These are phyloP conservation scores for Barnettozyma californica DNA, from an alignment of 805 yeast species.

Conservation along the genomic window DNA sequence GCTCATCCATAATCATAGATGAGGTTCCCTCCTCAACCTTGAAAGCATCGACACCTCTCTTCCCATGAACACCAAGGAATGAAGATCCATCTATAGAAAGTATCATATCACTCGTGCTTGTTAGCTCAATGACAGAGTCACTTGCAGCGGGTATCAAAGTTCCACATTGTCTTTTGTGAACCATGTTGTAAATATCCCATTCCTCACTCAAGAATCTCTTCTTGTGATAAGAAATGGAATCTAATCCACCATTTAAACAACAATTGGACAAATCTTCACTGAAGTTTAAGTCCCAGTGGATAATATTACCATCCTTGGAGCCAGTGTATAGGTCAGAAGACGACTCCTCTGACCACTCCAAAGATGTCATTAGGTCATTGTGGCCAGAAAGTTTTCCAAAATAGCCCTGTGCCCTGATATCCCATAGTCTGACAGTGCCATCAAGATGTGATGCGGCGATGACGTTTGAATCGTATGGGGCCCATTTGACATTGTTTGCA, in stretches of 20 bases:
- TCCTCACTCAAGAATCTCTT: conserved; percentile 25
- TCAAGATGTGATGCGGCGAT: conserved; percentile 62
- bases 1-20: conserved; percentile 18
- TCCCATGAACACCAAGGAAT: conserved; percentile 50
- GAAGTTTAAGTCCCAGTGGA: conserved; percentile 59
- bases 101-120: conserved; percentile 35
- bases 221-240: conserved; percentile 31
- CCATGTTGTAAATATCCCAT: conserved; percentile 26
- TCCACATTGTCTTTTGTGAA: conserved; percentile 50
- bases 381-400: conserved; percentile 53
- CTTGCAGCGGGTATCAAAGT: conserved; percentile 58
- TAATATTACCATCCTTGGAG: conserved; percentile 54
- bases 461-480: conserved; percentile 50
- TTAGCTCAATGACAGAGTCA: conserved; percentile 41
- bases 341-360: conserved; percentile 52
- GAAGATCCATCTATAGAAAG: conserved; percentile 50
- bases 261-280: conserved; percentile 32
- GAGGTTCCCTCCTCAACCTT: conserved; percentile 21
- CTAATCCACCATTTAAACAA: conserved; percentile 41
- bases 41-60: conserved; percentile 23
- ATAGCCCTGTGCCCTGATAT: conserved; percentile 54
- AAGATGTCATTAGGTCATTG: conserved; percentile 43
- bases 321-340: conserved; percentile 57
- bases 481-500: conserved; percentile 55
- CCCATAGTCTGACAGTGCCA: conserved; percentile 65